Evolutionary conservation across 192 early-diverging fungal genomes (phyloP), one percentile per base, ranked within the genome.

Genomic region (Podila horticola): DNA sequence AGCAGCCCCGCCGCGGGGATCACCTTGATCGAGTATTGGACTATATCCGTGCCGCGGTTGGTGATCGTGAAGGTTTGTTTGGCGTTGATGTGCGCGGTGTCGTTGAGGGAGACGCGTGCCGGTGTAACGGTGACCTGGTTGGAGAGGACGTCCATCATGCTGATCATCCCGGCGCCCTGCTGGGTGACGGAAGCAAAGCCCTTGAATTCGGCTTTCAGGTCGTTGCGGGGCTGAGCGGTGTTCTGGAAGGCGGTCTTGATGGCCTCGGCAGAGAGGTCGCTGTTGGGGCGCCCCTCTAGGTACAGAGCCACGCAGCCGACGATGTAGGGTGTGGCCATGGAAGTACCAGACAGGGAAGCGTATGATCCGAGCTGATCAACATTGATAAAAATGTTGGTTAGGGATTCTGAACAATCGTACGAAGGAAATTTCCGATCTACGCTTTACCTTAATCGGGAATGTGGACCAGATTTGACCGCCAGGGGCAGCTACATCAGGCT

Each of bases 111-210:
- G 29, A 95, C 64, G 12, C 72, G 75, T 9, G 84, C 72, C 0
- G 95, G 94, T 7, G 69, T 81, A 36, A 94, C 72, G 1, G 74
- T 17, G 0, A 76, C 85, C 48, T 88, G 84, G 13, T 90, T 68
- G 6, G 63, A 79, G 57, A 95, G 64, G 2, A 95, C 88, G 31
- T 88, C 64, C 68, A 86, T 88, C 59, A 94, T 68, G 79, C 94
- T 89, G 26, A 97, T 79, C 17, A 97, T 84, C 13, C 96, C 96
- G 34, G 86, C 85, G 4, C 94, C 94, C 74, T 93, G 91, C 36
- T 82, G 83, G 33, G 88, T 82, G 7, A 93, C 88, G 3, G 92
- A 90, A 8, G 76, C 71, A n/a, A 28, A 61, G 0, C 76, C 76
- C 26, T 67, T 64, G 34, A 60, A 81, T 0, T 66, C 66, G 28